These are phyloP conservation scores for Sanghuangporus sanghuang DNA, from an alignment of 1,284 basidiomycete species.

Conservation along the genomic window DNA sequence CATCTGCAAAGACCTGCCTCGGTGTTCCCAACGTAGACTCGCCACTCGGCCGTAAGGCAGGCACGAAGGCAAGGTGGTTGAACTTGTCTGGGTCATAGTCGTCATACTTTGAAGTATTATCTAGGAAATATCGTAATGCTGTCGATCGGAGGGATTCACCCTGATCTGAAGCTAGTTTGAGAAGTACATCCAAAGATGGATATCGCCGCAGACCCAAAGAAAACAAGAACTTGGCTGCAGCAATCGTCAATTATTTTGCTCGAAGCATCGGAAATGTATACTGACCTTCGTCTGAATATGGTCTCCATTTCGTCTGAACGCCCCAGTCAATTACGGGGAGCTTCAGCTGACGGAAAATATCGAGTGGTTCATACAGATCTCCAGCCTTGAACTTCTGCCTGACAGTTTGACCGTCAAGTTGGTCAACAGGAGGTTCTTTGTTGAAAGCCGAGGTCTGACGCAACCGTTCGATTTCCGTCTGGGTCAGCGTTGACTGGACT, in stretches of 20 bases:
- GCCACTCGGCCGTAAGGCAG: constrained; percentile 52
- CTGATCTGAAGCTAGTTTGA: constrained; percentile 59
- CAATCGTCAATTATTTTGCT: neutral
- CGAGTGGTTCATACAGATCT: constrained; percentile 82
- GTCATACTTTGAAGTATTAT: constrained; percentile 61
- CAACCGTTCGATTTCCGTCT: constrained; percentile 69
- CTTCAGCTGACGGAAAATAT: constrained; percentile 66
- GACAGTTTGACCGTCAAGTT: constrained; percentile 33
- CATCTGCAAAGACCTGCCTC: constrained; percentile 71
- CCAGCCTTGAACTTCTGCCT: constrained; percentile 50
- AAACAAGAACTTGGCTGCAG: constrained; percentile 77
- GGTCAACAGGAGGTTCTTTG: constrained; percentile 40
- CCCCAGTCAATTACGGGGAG: constrained; percentile 91
- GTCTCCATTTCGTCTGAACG: constrained; percentile 68
- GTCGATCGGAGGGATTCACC: constrained; percentile 42
- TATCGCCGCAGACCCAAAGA: constrained; percentile 71
- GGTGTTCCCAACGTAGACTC: constrained; percentile 58
- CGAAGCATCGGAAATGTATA: neutral
- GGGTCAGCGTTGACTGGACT: constrained; percentile 66
- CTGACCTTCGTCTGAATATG: constrained; percentile 78
- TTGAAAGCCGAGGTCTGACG: constrained; percentile 80
- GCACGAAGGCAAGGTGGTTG: constrained; percentile 71
- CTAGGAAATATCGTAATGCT: constrained; percentile 77
- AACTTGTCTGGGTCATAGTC: constrained; percentile 57
- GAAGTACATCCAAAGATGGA: constrained; percentile 66